Evolutionary conservation across 2,329 filamentous ascomycete genomes (phyloP).

Genomic region (Colletotrichum gloeosporioides): DNA sequence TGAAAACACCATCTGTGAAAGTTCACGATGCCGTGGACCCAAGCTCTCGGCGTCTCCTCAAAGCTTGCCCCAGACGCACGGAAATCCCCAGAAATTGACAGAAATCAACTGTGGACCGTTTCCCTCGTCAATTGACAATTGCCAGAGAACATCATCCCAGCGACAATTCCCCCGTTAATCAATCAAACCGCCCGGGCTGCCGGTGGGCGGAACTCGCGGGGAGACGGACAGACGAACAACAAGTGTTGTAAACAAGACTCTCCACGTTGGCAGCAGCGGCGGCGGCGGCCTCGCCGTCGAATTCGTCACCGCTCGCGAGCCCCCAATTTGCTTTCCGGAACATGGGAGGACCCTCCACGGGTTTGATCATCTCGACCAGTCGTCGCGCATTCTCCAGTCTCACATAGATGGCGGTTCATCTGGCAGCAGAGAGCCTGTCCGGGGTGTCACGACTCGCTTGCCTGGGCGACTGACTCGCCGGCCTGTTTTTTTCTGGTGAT

Average conservation of each 20-base stretch:
- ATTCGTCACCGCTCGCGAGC: neutral
- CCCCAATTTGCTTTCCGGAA: neutral
- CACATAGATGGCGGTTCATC: neutral
- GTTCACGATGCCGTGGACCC: neutral
- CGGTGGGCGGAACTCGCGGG: neutral
- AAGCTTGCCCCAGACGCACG: neutral
- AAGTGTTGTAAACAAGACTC: neutral
- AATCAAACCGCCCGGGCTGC: neutral
- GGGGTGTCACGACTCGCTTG: constrained; percentile 1
- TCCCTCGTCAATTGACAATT: neutral
- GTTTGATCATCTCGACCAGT: neutral
- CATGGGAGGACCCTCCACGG: neutral
- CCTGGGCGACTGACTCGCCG: neutral
- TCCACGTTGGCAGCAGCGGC: neutral
- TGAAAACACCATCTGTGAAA: neutral
- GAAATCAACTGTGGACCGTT: neutral
- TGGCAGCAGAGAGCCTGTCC: neutral
- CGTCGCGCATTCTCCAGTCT: neutral
- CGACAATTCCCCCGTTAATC: neutral
- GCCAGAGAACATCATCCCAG: neutral
- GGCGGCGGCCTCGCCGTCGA: neutral
- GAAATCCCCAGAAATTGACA: neutral
- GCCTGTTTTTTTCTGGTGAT: neutral
- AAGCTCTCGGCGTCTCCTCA: neutral
- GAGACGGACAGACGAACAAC: neutral